Percentiles rank a stretch among this genome's conserved stretches.
Conservation (phyloP, 2,329 filamentous ascomycete species). For the Fusarium sp. region DNA sequence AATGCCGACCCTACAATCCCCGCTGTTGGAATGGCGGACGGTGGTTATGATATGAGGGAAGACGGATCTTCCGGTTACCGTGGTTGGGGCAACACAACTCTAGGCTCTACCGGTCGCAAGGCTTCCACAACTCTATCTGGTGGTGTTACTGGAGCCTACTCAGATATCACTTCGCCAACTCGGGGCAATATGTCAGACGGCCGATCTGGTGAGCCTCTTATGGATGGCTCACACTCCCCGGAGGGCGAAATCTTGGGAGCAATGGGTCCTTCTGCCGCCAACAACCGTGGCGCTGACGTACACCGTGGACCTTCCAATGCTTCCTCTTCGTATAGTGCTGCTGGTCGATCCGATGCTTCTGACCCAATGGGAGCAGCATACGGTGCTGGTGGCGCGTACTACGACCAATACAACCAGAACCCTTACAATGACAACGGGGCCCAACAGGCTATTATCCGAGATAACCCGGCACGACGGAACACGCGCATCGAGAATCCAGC, state of each 20-base stretch:
- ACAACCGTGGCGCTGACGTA: constrained; percentile 78
- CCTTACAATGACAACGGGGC: constrained; percentile 66
- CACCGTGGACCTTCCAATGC: constrained; percentile 94
- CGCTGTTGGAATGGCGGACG: constrained; percentile 64
- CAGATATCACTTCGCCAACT: constrained; percentile 79
- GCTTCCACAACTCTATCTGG: constrained; percentile 91
- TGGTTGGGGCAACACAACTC: constrained; percentile 89
- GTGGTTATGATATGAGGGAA: constrained; percentile 82
- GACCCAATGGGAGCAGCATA: constrained; percentile 67
- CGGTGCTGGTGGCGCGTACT: constrained; percentile 65
- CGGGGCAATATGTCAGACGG: constrained; percentile 76
- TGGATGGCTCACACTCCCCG: constrained; percentile 67
- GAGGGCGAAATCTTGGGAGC: constrained; percentile 88
- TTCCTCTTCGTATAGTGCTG: constrained; percentile 93
- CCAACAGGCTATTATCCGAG: constrained; percentile 81
- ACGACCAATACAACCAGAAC: constrained; percentile 71
- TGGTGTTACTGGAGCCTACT: constrained; percentile 77
- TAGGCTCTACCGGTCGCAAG: constrained; percentile 81
- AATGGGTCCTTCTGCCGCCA: constrained; percentile 79
- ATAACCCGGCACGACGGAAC: constrained; percentile 92
- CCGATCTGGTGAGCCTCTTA: constrained; percentile 76
- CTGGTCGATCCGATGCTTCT: constrained; percentile 79
- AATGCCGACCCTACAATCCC: constrained; percentile 89
- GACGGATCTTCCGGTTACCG: constrained; percentile 86
- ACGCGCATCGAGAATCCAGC: constrained; percentile 94